Conservation (phyloP, 768 basidiomycete species). For the Xanthoconium stramineum region DNA sequence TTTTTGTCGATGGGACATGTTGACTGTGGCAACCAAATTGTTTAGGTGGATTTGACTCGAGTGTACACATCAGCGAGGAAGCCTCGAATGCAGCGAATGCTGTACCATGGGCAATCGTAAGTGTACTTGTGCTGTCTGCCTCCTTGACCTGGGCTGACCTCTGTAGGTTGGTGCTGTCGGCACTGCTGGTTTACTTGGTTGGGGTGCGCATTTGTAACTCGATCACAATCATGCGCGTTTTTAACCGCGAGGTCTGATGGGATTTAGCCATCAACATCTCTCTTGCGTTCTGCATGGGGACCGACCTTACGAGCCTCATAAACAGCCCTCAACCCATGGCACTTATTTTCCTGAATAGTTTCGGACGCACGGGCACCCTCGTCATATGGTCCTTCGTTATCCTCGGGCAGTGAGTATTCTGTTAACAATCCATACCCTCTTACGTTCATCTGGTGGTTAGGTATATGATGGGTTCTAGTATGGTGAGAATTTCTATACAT, state of each 20-base stretch:
- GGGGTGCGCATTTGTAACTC: conserved; percentile 30
- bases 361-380: conserved; percentile 43
- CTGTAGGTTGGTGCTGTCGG: conserved; percentile 34
- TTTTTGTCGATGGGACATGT: neutral
- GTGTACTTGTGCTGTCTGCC: neutral
- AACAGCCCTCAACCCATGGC: conserved; percentile 46
- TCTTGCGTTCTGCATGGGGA: conserved; percentile 58
- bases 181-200: conserved; percentile 45
- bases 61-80: conserved; percentile 54
- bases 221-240: neutral
- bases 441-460: conserved; percentile 16
- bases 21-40: neutral
- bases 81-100: conserved; percentile 54
- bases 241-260: neutral
- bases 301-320: conserved; percentile 40
- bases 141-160: conserved; percentile 3
- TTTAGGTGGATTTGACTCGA: conserved; percentile 44
- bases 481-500: conserved; percentile 25
- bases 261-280: conserved; percentile 45
- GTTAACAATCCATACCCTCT: neutral
- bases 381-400: conserved; percentile 54
- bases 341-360: conserved; percentile 39
- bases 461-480: conserved; percentile 50
- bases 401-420: conserved; percentile 39
- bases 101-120: conserved; percentile 58